Conservation (phyloP, 306 rosid species). For the Rubus parviflorus region DNA sequence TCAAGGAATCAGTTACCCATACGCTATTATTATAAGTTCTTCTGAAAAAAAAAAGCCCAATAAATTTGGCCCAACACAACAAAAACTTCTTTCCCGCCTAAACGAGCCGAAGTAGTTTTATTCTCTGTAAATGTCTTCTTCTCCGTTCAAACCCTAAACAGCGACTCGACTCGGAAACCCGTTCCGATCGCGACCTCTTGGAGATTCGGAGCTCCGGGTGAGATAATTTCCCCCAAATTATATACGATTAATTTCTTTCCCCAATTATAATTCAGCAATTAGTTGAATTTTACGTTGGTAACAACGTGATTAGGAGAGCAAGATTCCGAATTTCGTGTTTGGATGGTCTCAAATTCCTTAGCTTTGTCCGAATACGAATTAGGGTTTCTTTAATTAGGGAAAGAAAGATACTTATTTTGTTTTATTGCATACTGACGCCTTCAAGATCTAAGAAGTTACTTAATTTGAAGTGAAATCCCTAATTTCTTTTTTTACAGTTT, state of each 20-base stretch:
- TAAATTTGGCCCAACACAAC: neutral
- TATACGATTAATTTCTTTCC: neutral
- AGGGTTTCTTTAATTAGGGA: neutral
- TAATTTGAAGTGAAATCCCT: neutral
- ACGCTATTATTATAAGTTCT: no score
- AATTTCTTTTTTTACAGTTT: neutral
- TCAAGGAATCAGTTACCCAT: no score
- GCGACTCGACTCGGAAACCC: neutral
- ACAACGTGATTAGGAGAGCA: neutral
- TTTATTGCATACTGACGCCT: no score
- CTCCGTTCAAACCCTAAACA: neutral
- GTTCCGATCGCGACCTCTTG: no score
- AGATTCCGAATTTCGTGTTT: neutral
- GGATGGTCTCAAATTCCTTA: neutral
- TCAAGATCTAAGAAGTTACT: neutral
- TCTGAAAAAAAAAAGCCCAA: no score
- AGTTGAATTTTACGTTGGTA: neutral
- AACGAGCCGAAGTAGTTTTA: neutral
- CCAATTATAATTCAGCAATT: neutral
- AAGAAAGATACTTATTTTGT: neutral
- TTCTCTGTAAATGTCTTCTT: neutral
- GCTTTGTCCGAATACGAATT: neutral
- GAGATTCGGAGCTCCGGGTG: neutral
- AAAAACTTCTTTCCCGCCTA: neutral
- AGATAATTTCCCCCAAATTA: neutral